These are phyloP conservation scores for Ascochyta rabiei DNA, from an alignment of 2,329 filamentous ascomycete species.

Conservation along the genomic window DNA sequence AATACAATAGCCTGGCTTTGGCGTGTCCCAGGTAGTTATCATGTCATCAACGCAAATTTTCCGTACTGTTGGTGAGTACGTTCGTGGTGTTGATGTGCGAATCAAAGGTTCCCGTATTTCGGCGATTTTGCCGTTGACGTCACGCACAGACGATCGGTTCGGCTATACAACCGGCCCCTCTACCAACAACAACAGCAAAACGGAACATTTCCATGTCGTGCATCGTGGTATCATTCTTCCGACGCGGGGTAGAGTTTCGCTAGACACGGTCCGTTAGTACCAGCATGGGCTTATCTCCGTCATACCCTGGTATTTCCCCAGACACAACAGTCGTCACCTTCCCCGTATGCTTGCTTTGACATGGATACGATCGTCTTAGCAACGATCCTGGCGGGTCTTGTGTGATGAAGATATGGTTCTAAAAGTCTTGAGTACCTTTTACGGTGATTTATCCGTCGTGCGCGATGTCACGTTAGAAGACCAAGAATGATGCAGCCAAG, in stretches of 20 bases:
- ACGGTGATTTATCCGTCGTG: not conserved
- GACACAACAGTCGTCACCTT: not conserved
- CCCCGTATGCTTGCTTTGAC: not conserved
- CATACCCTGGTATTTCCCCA: not conserved
- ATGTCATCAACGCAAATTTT: too few relatives aligned
- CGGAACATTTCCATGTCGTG: not conserved
- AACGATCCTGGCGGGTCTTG: too few relatives aligned
- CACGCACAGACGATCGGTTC: not conserved
- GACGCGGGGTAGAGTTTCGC: conserved; percentile 10
- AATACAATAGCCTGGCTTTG: too few relatives aligned
- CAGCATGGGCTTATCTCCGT: not conserved
- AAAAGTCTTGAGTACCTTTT: not conserved
- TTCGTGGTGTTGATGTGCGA: too few relatives aligned
- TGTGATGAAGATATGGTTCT: not conserved
- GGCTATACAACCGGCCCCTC: not conserved
- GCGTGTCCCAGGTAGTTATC: too few relatives aligned
- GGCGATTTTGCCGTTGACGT: conserved; percentile 7
- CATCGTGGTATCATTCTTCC: conserved; percentile 10
- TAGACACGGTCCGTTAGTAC: not conserved
- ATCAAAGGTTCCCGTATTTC: too few relatives aligned
- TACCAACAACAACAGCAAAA: not conserved
- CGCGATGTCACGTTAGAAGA: not conserved
- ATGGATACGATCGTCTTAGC: not conserved
- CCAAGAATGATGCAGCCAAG: not conserved
- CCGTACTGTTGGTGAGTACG: too few relatives aligned